Conservation (phyloP, 106 monocot genomes). For the Apostasia shenzhenica region DNA sequence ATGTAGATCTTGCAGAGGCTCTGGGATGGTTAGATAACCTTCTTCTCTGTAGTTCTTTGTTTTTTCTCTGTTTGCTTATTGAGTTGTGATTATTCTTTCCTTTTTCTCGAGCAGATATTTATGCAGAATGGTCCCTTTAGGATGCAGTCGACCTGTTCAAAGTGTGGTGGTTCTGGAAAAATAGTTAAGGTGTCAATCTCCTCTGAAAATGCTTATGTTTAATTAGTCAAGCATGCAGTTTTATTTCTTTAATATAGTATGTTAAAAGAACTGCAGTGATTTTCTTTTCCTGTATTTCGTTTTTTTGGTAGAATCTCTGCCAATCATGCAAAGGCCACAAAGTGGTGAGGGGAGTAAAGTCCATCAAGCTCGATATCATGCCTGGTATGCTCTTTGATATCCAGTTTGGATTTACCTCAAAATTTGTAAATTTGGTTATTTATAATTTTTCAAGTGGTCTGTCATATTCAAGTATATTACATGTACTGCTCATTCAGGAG, state of each 20-base stretch:
- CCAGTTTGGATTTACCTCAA: neutral
- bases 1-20: constrained; percentile 73
- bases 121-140: constrained; percentile 83
- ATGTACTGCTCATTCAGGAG: constrained; percentile 25
- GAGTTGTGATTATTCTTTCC: neutral
- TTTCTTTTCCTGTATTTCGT: neutral
- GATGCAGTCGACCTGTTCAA: constrained; percentile 62
- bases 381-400: constrained; percentile 47
- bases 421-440: neutral
- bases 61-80: neutral
- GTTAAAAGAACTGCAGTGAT: neutral
- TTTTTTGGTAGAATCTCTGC: constrained; percentile 53
- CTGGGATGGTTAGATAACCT: constrained; percentile 59
- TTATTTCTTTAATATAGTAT: neutral
- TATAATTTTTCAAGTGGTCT: neutral
- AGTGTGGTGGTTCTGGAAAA: constrained; percentile 78
- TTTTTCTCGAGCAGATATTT: constrained; percentile 33
- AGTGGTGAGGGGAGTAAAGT: constrained; percentile 73
- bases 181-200: constrained; percentile 54
- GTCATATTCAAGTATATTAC: neutral
- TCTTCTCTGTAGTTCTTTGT: neutral
- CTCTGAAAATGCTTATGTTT: neutral
- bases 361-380: constrained; percentile 77
- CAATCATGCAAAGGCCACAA: constrained; percentile 74
- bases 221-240: neutral